Conservation (phyloP, 148 eudicot genomes). For the Camellia sinensis region DNA sequence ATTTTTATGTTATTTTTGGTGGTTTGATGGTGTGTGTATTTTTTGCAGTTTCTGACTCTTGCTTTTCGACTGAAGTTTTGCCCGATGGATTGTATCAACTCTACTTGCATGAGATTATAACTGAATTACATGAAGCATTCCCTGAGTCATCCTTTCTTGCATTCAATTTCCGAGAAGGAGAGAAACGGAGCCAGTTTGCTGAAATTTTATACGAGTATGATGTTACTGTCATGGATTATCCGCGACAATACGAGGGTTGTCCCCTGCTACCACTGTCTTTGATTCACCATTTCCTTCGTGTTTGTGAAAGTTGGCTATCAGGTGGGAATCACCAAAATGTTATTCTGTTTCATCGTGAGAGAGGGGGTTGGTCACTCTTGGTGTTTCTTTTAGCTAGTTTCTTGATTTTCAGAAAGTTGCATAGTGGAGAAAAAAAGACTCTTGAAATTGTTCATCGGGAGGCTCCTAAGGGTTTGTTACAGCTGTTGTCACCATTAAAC, state of each 20-base stretch:
- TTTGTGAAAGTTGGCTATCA: slow-evolving; percentile 88
- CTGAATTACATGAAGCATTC: slow-evolving; percentile 79
- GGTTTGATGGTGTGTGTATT: slow-evolving; percentile 7
- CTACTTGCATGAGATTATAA: slow-evolving; percentile 81
- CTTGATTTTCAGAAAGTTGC: slow-evolving; percentile 76
- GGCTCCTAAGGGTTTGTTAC: slow-evolving; percentile 89
- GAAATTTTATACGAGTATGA: slow-evolving; percentile 86
- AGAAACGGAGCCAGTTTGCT: slow-evolving; percentile 85
- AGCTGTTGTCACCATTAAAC: slow-evolving; percentile 81
- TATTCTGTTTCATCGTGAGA: slow-evolving; percentile 91
- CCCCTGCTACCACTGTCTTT: slow-evolving; percentile 87
- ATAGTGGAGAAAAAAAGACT: slow-evolving; percentile 79
- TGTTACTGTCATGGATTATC: slow-evolving; percentile 91
- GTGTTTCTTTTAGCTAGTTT: slow-evolving; percentile 86
- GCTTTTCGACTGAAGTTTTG: slow-evolving; percentile 93
- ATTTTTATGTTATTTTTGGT: neutral
- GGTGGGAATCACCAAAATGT: slow-evolving; percentile 77
- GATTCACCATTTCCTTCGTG: slow-evolving; percentile 89
- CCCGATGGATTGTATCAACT: slow-evolving; percentile 87
- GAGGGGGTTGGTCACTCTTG: slow-evolving; percentile 97
- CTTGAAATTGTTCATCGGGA: slow-evolving; percentile 93
- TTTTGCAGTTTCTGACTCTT: slow-evolving; percentile 93
- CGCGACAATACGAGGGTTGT: slow-evolving; percentile 97
- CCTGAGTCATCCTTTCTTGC: slow-evolving; percentile 95
- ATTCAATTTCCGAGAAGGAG: slow-evolving; percentile 97